A percentile compares a stretch with the other conserved stretches of the same genome.
phyloP scores from a whole-genome alignment of 305 asterid species.

The Andrographis paniculata region DNA sequence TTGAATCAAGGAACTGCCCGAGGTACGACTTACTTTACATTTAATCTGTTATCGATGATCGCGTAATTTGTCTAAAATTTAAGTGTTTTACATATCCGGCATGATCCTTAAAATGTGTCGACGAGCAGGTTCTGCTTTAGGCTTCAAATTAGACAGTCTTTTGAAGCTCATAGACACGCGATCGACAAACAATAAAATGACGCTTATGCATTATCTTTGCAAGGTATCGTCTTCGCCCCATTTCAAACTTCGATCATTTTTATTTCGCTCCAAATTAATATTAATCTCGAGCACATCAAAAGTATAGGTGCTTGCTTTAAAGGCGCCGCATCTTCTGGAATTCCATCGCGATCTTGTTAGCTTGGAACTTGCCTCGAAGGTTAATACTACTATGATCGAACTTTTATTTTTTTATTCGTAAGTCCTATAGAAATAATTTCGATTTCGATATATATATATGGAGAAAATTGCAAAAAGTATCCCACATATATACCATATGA shows the following conservation, averaged over 20 bases:
- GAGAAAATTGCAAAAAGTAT: too few species aligned
- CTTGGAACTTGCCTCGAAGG: constrained; percentile 92
- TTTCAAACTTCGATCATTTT: constrained; percentile 1
- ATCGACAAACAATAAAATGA: constrained; percentile 89
- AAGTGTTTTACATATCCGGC: not conserved
- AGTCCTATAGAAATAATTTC: too few species aligned
- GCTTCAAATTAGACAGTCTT: constrained; percentile 98
- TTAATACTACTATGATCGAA: too few species aligned
- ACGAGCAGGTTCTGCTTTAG: constrained; percentile 74
- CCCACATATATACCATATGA: too few species aligned
- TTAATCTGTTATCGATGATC: too few species aligned
- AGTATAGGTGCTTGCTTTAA: constrained; percentile 77
- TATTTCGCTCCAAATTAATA: not conserved
- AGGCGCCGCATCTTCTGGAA: constrained; percentile 46
- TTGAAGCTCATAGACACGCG: constrained; percentile 95
- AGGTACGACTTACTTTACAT: constrained; percentile 43
- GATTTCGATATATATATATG: too few species aligned
- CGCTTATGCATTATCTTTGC: constrained; percentile 99
- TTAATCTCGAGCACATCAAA: not conserved
- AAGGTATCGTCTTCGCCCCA: constrained; percentile 56
- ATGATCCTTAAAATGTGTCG: too few species aligned
- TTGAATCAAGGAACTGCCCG: constrained; percentile 98
- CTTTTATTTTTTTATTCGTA: too few species aligned
- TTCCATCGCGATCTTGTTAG: constrained; percentile 41
- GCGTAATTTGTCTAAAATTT: not conserved